Base-by-base conservation (phyloP, 78 protist genomes). In the Dictyostelium citrinum region DNA sequence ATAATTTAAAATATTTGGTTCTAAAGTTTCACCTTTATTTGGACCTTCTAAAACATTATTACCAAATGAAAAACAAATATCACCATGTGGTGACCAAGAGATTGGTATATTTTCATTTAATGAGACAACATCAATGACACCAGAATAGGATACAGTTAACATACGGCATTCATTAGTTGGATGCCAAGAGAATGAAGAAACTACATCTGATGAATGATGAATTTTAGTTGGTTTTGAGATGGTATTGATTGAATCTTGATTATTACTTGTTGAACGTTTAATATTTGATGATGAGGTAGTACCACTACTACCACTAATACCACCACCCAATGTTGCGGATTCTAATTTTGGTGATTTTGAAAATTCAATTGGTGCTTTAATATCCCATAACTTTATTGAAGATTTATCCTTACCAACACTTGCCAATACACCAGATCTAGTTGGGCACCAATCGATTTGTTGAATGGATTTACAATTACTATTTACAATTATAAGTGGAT, bases 381-480 rank as follows among this genome's bases (percentile, higher is more conserved):
- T 71, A 49, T 93, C 96, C 55, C 84, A 93, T 9, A 93, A 60
- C 35, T 93, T 93, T 5, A 93, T 67, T 0, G 90, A 45, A 5
- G 43, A 37, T 29, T 93, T 90, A n/a, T 83, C 84, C 37, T 90
- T 77, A 37, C 91, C 86, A 79, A 60, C 29, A 24, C 93, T 49
- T 3, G 96, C 96, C 5, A 93, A 60, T 14, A 93, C 90, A 79
- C 96, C 96, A 0, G 90, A 78, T 67, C 96, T 41, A 12, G 93
- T 80, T 20, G 96, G 96, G 67, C 93, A 93, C 96, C 96, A 93
- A 27, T 93, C 96, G 12, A 93, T 74, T 45, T 91, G 95, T 72
- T 82, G 91, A 41, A 91, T 81, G 10, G 90, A 43, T 75, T 93
- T 93, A 70, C 77, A 93, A 49, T 71, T 70, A 55, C 93, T 85